Evolutionary conservation across 1,284 basidiomycete species (phyloP).

Genomic region (Macrocybe sp.): DNA sequence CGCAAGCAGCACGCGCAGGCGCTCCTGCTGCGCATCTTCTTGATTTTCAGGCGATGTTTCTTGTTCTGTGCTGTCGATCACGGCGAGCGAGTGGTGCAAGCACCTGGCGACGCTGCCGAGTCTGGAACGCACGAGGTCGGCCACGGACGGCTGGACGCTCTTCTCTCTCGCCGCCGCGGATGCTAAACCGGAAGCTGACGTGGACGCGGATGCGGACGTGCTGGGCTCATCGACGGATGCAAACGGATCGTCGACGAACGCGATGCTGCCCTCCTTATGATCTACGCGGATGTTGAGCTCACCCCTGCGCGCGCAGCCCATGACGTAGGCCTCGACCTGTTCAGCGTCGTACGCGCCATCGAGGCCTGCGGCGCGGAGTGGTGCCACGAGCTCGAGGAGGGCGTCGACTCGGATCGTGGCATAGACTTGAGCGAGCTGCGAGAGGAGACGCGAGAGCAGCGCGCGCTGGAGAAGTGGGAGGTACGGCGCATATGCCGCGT

Average conservation of each 20-base stretch:
- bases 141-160: conserved; percentile 63
- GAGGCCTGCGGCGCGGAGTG: conserved; percentile 54
- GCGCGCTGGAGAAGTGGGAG: conserved; percentile 90
- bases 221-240: conserved; percentile 38
- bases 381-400: conserved; percentile 72
- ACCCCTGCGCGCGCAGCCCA: conserved; percentile 87
- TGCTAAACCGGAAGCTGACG: neutral
- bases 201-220: conserved; percentile 23
- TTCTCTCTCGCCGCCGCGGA: conserved; percentile 25
- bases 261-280: conserved; percentile 83
- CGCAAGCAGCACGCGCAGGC: conserved; percentile 49
- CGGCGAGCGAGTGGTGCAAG: conserved; percentile 65
- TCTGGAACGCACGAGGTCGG: conserved; percentile 70
- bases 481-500: conserved; percentile 70
- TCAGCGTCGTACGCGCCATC: conserved; percentile 64
- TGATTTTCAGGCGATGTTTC: conserved; percentile 39
- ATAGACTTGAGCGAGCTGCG: conserved; percentile 93
- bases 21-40: conserved; percentile 48
- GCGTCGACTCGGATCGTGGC: conserved; percentile 80
- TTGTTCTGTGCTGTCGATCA: conserved; percentile 39
- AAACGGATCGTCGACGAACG: conserved; percentile 81
- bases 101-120: conserved; percentile 72
- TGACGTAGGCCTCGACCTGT: conserved; percentile 88
- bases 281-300: conserved; percentile 89
- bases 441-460: conserved; percentile 90